phyloP scores from a whole-genome alignment of 768 basidiomycete genomes.

The Podaxis sp. region DNA sequence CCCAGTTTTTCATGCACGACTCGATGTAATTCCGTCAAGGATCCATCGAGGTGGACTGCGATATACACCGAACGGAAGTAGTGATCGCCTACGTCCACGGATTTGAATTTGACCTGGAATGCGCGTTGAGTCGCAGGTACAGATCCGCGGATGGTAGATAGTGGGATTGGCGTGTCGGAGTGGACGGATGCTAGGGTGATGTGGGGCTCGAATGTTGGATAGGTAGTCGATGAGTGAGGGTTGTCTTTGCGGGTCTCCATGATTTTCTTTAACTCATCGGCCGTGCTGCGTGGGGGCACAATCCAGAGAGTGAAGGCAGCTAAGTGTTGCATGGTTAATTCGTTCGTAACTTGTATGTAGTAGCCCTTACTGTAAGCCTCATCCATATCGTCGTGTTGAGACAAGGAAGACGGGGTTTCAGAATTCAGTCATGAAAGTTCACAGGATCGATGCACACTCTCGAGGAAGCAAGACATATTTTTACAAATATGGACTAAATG shows the following conservation, averaged over 20 bases:
- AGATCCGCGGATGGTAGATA: conserved; percentile 19
- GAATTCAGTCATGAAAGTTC: neutral
- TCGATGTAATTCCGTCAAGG: conserved; percentile 44
- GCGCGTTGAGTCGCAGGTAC: conserved; percentile 10
- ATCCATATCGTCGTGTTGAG: neutral
- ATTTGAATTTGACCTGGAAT: conserved; percentile 43
- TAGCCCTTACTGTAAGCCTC: neutral
- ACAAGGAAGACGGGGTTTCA: neutral
- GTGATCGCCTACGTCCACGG: conserved; percentile 52
- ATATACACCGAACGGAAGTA: conserved; percentile 74
- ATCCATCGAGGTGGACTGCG: conserved; percentile 38
- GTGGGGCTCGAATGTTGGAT: conserved; percentile 63
- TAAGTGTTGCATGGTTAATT: neutral
- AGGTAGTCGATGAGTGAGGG: conserved; percentile 35
- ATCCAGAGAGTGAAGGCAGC: conserved; percentile 58
- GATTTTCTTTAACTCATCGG: conserved; percentile 36
- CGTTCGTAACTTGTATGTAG: neutral
- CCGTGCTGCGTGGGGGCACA: conserved; percentile 47
- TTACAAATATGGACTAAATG: neutral
- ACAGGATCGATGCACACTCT: neutral
- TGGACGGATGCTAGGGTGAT: conserved; percentile 58
- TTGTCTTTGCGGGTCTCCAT: conserved; percentile 36
- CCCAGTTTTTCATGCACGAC: conserved; percentile 35
- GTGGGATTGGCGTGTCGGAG: conserved; percentile 18
- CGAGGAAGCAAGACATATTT: neutral